Base-by-base conservation (phyloP, 2,329 filamentous ascomycete species). In the Falciphora oryzae region DNA sequence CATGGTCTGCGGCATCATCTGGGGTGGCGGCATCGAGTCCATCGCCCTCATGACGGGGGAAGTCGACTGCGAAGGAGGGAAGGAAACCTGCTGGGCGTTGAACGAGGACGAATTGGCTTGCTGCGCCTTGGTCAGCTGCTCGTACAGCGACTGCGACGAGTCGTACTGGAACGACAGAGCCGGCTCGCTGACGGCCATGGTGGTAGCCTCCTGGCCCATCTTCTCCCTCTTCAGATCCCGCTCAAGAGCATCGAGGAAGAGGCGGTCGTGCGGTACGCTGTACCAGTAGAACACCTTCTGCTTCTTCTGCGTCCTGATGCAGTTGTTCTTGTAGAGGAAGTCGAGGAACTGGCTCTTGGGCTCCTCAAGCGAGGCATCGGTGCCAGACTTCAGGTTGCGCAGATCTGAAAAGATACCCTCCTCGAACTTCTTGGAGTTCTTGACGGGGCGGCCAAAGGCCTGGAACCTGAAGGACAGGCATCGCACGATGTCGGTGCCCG, bases 271-370 rank as follows among this genome's bases (percentile, higher is more conserved):
- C 1, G 95, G 95, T 61, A 99, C 95, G 81, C 93, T 97, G 80
- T 98, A 99, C 95, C 95, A 99, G 81, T 98, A 99, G 75, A 99
- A 99, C 69, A 99, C 95, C 83, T 99, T 99, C 76, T 99, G 95
- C 85, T 99, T 99, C 88, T 99, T 99, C 79, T 99, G 95, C 53
- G 95, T 99, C 71, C 95, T 89, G 72, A 99, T 99, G 85, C 95
- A 99, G 83, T 99, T 99, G 86, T 99, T 99, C 85, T 99, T 99
- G 87, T 99, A 99, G 59, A 99, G 84, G 77, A 98, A 99, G 79
- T 99, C 95, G 67, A 99, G 86, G 80, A 99, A 99, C 1, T 91
- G 89, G 80, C 94, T 98, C 85, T 99, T 99, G 65, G 95, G 95
- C 82, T 99, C 95, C 80, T 99, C 95, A 66, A 99, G 87, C 57